Evolutionary conservation across 23 red algal species (phyloP), one percentile per base, ranked within the genome.

Genomic region (Gracilaria domingensis): DNA sequence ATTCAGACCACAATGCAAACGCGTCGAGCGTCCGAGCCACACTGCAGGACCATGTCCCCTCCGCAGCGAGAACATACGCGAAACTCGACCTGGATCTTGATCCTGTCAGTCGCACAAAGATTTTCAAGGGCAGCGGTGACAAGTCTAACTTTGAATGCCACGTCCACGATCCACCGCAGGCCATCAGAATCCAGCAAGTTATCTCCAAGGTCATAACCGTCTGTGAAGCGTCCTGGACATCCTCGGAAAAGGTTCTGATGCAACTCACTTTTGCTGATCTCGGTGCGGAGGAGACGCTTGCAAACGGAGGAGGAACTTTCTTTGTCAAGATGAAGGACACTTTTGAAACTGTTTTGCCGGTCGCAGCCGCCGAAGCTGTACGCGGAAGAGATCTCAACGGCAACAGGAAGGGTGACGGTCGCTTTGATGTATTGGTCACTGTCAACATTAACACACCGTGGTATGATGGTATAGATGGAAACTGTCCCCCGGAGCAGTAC

Each of bases 401-500:
- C 16, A 91, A 91, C 26, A 59, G 40, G 38, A 81, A 56, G 33
- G 87, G 76, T 26, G 75, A 91, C 70, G 87, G 61, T 49, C 38
- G 54, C 2, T 93, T 86, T 76, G 90, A 93, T 76, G 82, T 93
- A 11, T 56, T 84, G 21, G 50, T 93, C 44, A 77, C 80, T 16
- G 45, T 93, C 26, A 86, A 93, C 67, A 79, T 26, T 13, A 38
- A 60, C 16, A 65, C 85, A n/a, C 33, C 59, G 26, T 95, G 92
- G 92, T 95, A 95, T 48, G 77, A 72, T 37, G 92, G 92, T 45
- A 78, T 59, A 32, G 75, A 87, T 45, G 92, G 20, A 29, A 50
- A 35, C 32, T 29, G 47, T 14, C 69, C 69, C 1, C 18, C 18
- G 1, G 24, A 73, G 11, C 20, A 35, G 75, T 95, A 66, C 48